A percentile compares a stretch with the other conserved stretches of the same genome.
Conservation (phyloP, 306 rosid genomes). For the Cicer judaicum region DNA sequence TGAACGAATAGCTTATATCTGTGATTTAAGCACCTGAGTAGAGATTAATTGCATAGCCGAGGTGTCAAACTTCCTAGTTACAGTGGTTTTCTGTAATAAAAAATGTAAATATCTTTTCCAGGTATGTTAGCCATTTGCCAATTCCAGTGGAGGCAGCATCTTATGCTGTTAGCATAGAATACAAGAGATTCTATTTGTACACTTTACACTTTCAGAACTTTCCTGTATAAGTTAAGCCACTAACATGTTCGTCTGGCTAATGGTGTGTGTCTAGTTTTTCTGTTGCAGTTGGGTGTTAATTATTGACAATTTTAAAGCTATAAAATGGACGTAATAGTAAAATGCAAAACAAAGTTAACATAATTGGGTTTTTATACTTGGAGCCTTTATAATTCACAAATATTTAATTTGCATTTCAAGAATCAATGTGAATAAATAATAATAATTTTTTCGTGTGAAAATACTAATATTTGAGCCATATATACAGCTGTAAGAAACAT, state of each 20-base stretch:
- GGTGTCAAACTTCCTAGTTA: no score
- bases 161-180: no score
- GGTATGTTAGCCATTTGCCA: no score
- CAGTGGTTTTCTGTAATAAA: no score
- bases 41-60: no score
- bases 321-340: not conserved
- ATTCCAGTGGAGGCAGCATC: no score
- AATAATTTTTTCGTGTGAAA: not conserved
- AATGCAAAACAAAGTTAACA: not conserved
- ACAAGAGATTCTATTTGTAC: no score
- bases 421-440: not conserved
- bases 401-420: not conserved
- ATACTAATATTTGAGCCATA: slow-evolving; percentile 1
- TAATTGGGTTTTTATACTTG: not conserved
- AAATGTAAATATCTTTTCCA: no score
- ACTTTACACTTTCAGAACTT: no score
- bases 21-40: no score
- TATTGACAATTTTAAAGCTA: not conserved
- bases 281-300: not conserved
- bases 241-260: not conserved
- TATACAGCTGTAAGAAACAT: slow-evolving; percentile 5
- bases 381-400: not conserved
- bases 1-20: no score
- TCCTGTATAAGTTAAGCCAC: no score
- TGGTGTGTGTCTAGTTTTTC: not conserved